Evolutionary conservation across 208 protist species (phyloP).

Genomic region (Leishmania tarentolae): DNA sequence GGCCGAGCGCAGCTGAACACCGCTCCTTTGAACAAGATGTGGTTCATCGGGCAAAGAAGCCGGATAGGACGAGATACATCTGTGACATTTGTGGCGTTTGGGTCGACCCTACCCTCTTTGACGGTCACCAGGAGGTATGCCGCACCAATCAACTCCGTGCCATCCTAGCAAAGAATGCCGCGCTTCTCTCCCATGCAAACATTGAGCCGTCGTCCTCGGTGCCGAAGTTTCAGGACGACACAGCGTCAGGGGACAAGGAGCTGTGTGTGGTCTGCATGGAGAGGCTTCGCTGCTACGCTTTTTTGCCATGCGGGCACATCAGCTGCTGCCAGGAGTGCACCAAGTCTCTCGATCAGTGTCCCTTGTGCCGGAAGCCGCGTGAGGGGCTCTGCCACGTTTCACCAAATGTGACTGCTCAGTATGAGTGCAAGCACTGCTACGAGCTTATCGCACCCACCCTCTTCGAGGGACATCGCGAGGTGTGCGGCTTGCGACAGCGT

Average conservation of each 20-base stretch:
- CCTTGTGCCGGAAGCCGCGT: constrained; percentile 73
- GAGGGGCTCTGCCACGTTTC: constrained; percentile 60
- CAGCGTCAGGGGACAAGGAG: constrained; percentile 43
- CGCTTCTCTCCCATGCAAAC: constrained; percentile 22
- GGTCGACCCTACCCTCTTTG: constrained; percentile 53
- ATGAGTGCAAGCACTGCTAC: constrained; percentile 71
- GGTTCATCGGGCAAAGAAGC: not conserved
- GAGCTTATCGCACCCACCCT: constrained; percentile 70
- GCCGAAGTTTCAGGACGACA: constrained; percentile 15
- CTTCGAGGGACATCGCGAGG: constrained; percentile 85
- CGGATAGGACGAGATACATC: not conserved
- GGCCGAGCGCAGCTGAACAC: constrained; percentile 4
- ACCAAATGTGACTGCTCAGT: constrained; percentile 47
- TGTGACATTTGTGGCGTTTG: constrained; percentile 53
- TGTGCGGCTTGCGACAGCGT: constrained; percentile 62
- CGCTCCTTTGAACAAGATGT: constrained; percentile 7
- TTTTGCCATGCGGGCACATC: constrained; percentile 90
- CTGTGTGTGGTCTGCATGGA: constrained; percentile 82
- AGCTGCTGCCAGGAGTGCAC: constrained; percentile 70
- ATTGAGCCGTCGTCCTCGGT: constrained; percentile 19
- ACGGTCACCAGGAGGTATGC: constrained; percentile 69
- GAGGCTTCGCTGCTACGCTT: constrained; percentile 55
- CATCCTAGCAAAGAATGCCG: constrained; percentile 23
- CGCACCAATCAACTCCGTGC: constrained; percentile 33
- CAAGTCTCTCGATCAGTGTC: constrained; percentile 58